Evolutionary conservation across 352 stramenopile genomes (phyloP).

Genomic region (Plasmopara viticola): DNA sequence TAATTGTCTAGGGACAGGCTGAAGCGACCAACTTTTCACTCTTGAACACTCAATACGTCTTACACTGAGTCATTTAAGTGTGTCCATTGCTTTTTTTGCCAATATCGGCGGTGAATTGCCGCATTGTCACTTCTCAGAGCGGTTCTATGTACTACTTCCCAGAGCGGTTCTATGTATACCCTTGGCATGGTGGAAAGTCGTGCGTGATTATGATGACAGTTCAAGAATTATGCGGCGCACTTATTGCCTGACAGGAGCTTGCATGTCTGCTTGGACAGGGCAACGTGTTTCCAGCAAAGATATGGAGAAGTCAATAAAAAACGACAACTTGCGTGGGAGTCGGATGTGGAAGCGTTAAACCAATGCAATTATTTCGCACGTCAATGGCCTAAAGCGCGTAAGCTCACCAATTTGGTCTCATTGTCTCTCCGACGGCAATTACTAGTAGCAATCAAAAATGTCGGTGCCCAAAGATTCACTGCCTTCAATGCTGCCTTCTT

Average conservation of each 20-base stretch:
- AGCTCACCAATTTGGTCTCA: slow-evolving; percentile 11
- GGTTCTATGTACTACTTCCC: slow-evolving; percentile 25
- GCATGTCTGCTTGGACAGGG: slow-evolving; percentile 28
- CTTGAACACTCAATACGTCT: too few relatives aligned
- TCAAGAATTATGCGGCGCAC: too few relatives aligned
- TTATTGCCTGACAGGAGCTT: slow-evolving; percentile 23
- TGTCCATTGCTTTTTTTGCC: too few relatives aligned
- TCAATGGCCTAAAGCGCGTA: slow-evolving; percentile 23
- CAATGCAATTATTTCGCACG: slow-evolving; percentile 18
- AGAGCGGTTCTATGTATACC: too few relatives aligned
- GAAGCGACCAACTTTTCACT: too few relatives aligned
- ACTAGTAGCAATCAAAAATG: slow-evolving; percentile 38
- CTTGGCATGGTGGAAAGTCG: slow-evolving; percentile 42
- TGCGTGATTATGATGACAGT: too few relatives aligned
- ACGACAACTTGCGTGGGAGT: slow-evolving; percentile 10
- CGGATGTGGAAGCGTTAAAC: slow-evolving; percentile 14
- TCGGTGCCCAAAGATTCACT: slow-evolving; percentile 33
- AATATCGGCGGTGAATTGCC: too few relatives aligned
- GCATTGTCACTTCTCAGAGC: slow-evolving; percentile 35
- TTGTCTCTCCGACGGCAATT: slow-evolving; percentile 35
- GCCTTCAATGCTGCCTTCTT: too few relatives aligned
- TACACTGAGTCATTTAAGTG: too few relatives aligned
- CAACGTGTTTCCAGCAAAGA: slow-evolving; percentile 23
- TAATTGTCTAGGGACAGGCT: too few relatives aligned
- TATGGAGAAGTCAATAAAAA: slow-evolving; percentile 32